Percentiles rank a stretch among this genome's conserved stretches.
Conservation (phyloP, 257 asterid species). For the Petrea volubilis region DNA sequence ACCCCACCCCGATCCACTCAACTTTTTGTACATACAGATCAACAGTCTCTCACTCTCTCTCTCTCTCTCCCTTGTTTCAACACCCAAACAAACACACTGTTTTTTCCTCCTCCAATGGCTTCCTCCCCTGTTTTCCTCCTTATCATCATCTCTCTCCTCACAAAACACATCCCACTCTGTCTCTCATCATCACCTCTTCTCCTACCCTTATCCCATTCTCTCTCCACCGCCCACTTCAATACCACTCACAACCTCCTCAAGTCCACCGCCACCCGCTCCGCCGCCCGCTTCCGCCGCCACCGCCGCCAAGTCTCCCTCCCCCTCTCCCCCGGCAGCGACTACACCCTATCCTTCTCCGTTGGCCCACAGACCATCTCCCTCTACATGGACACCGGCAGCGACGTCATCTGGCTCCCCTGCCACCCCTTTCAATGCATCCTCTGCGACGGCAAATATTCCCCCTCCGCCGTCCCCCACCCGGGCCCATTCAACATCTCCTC, state of each 20-base stretch:
- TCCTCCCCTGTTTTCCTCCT: conserved; percentile 22
- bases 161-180: not conserved
- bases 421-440: conserved; percentile 85
- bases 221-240: conserved; percentile 48
- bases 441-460: conserved; percentile 80
- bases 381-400: conserved; percentile 97
- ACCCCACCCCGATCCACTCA: conserved; percentile 2
- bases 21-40: not conserved
- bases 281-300: conserved; percentile 64
- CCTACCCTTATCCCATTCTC: conserved; percentile 71
- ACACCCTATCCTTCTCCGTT: conserved; percentile 71
- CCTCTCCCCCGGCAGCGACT: conserved; percentile 81
- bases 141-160: conserved; percentile 21
- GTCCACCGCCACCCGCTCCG: conserved; percentile 65
- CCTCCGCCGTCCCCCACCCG: conserved; percentile 30
- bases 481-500: conserved; percentile 70
- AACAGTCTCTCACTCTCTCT: not conserved
- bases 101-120: conserved; percentile 21
- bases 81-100: not conserved
- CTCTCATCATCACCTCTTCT: conserved; percentile 29
- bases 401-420: conserved; percentile 95
- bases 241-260: conserved; percentile 78
- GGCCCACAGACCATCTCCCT: conserved; percentile 72
- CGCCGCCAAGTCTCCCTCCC: conserved; percentile 81
- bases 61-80: no score